These are phyloP conservation scores for Euphorbia schlechtendalii DNA, from an alignment of 441 rosid species.

Conservation along the genomic window DNA sequence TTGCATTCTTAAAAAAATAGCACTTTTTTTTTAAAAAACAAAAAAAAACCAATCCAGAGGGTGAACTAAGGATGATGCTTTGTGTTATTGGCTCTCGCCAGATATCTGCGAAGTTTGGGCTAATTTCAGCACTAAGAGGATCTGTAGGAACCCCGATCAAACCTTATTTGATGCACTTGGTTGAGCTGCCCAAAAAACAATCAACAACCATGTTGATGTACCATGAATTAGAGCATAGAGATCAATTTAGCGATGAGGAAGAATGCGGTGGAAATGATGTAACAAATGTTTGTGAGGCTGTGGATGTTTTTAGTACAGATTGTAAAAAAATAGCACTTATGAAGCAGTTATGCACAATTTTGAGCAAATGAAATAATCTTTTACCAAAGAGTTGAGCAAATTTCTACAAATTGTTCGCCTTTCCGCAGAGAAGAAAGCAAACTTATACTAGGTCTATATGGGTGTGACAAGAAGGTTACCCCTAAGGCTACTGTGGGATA, in stretches of 20 bases:
- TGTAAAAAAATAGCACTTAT: too few species aligned
- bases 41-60: too few species aligned
- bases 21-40: too few species aligned
- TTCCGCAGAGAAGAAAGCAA: neutral
- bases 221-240: constrained; percentile 59
- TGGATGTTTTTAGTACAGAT: constrained; percentile 45
- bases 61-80: constrained; percentile 52
- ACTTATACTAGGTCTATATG: neutral
- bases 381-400: neutral
- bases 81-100: constrained; percentile 71
- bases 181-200: constrained; percentile 59
- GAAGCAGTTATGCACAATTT: too few species aligned
- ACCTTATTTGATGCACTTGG: constrained; percentile 62
- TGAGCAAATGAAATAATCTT: too few species aligned
- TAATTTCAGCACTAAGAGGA: constrained; percentile 47
- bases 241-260: too few species aligned
- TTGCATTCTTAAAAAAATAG: too few species aligned
- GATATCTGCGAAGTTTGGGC: constrained; percentile 41
- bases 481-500: constrained; percentile 42
- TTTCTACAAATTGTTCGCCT: neutral
- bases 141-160: constrained; percentile 30
- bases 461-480: constrained; percentile 26
- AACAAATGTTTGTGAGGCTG: constrained; percentile 57
- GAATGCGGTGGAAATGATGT: constrained; percentile 69
- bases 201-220: constrained; percentile 40